These are phyloP conservation scores for Noccaea bulbosa DNA, from an alignment of 345 rosid genomes.

Conservation along the genomic window DNA sequence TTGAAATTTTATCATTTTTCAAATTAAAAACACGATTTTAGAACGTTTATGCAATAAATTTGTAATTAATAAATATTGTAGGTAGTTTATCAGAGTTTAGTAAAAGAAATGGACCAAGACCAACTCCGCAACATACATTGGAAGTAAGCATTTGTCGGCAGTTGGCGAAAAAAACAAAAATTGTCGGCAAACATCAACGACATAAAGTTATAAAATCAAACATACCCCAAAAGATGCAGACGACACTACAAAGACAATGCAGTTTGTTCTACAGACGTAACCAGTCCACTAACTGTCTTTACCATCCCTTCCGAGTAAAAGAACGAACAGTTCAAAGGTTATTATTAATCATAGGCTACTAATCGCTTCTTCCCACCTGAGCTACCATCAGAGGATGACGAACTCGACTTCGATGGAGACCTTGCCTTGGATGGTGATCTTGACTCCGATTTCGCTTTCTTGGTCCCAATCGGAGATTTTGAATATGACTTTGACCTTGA, in stretches of 20 bases:
- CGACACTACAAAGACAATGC: conserved; percentile 16
- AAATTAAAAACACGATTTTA: not conserved
- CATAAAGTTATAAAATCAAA: not conserved
- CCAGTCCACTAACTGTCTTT: not conserved
- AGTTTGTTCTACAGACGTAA: not conserved
- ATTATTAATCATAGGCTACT: conserved; percentile 65
- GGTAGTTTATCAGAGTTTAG: not conserved
- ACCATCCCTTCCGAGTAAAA: conserved; percentile 4
- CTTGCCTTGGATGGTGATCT: conserved; percentile 51
- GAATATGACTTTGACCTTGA: conserved; percentile 66
- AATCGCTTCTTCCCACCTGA: conserved; percentile 59
- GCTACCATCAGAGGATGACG: conserved; percentile 70
- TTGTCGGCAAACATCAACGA: conserved; percentile 38
- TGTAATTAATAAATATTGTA: too few species aligned
- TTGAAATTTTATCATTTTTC: not conserved
- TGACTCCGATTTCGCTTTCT: conserved; percentile 57
- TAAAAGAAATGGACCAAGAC: conserved; percentile 11
- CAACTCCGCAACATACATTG: conserved; percentile 21
- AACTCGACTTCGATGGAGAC: conserved; percentile 62
- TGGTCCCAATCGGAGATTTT: conserved; percentile 56
- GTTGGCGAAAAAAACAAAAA: too few species aligned
- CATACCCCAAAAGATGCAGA: conserved; percentile 6
- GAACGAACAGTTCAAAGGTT: not conserved
- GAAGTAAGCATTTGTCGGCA: conserved; percentile 32
- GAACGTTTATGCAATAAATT: too few species aligned